These are phyloP conservation scores for Chlamydomonas incerta DNA, from an alignment of 139 green algal species.

Conservation along the genomic window DNA sequence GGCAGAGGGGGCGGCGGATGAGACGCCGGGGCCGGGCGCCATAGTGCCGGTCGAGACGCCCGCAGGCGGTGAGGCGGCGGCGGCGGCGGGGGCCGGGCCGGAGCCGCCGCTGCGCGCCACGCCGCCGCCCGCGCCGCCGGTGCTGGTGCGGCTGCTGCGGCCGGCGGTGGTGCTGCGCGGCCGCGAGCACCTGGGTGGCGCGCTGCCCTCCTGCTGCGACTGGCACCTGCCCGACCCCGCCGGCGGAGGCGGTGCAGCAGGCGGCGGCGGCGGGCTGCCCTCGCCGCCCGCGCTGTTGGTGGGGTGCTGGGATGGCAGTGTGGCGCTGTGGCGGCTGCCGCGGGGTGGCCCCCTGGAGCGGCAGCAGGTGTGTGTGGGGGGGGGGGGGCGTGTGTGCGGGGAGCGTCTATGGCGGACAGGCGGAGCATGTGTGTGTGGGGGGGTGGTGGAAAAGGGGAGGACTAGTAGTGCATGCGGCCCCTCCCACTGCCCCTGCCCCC, in stretches of 20 bases:
- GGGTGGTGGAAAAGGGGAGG: too few species aligned
- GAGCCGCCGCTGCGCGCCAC: too few species aligned
- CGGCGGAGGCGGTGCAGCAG: conserved; percentile 13
- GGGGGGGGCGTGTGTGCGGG: too few species aligned
- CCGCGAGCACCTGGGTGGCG: conserved; percentile 43
- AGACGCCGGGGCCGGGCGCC: background rate
- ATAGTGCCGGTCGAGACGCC: background rate
- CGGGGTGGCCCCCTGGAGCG: conserved; percentile 4
- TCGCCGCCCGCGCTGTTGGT: conserved; percentile 57
- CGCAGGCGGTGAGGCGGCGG: too few species aligned
- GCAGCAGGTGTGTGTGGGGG: background rate
- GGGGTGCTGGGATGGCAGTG: conserved; percentile 72
- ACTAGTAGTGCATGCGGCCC: too few species aligned
- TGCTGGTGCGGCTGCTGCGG: conserved; percentile 17
- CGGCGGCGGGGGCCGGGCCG: too few species aligned
- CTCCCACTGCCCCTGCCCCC: too few species aligned
- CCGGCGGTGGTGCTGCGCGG: conserved; percentile 18
- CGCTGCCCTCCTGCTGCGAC: conserved; percentile 61
- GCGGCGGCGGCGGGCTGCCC: too few species aligned
- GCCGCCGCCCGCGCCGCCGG: background rate
- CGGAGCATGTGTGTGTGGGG: too few species aligned
- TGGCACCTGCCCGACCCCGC: conserved; percentile 66
- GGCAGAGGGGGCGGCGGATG: background rate
- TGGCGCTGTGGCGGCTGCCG: conserved; percentile 59
- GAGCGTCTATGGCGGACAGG: too few species aligned